A percentile compares a stretch with the other conserved stretches of the same genome.
Evolutionary conservation across 805 yeast species (phyloP).

Genomic region (Yarrowia sp.): DNA sequence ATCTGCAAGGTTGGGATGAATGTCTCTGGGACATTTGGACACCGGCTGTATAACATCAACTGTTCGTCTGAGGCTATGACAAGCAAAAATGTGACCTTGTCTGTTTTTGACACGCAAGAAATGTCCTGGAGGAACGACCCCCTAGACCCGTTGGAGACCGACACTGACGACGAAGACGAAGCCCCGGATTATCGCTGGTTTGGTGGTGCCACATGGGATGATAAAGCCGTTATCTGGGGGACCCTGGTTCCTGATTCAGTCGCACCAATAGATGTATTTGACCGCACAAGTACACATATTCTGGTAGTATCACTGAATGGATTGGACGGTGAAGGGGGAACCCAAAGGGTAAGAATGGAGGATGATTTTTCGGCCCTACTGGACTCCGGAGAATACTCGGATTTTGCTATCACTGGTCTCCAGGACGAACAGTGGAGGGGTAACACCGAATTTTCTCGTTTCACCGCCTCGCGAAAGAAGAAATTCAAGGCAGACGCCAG

Average conservation of each 20-base stretch:
- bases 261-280: background rate
- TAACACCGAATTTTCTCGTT: background rate
- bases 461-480: background rate
- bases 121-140: slow-evolving; percentile 14
- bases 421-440: background rate
- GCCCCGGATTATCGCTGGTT: background rate
- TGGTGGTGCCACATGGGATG: background rate
- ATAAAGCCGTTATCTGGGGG: slow-evolving; percentile 7
- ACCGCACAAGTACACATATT: background rate
- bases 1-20: slow-evolving; percentile 8
- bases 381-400: background rate
- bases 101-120: background rate
- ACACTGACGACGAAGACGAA: background rate
- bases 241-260: background rate
- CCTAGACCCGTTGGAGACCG: background rate
- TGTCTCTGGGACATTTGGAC: background rate
- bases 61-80: slow-evolving; percentile 7
- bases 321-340: background rate
- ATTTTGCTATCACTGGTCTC: background rate
- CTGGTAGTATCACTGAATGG: background rate
- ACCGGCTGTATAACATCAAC: background rate
- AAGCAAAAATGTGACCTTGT: slow-evolving; percentile 4
- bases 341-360: background rate
- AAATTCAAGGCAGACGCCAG: background rate
- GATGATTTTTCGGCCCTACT: background rate